Conservation (phyloP, 2,329 filamentous ascomycete genomes). For the Verticillium isaacii region DNA sequence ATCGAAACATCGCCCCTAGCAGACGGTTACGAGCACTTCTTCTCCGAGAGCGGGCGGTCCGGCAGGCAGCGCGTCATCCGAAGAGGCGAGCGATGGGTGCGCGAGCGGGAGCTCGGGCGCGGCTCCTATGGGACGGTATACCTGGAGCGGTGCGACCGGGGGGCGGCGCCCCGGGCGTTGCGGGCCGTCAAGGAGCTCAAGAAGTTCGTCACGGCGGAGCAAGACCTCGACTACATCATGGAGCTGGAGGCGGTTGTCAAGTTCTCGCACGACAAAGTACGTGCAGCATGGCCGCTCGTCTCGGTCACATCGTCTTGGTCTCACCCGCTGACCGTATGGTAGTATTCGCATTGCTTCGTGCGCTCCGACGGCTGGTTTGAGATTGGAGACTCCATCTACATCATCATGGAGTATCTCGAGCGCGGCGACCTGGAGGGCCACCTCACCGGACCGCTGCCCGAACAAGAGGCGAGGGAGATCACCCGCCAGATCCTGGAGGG, state of each 20-base stretch:
- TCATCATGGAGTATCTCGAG: slow-evolving; percentile 19
- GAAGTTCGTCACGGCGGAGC: not conserved
- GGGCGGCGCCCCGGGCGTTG: not conserved
- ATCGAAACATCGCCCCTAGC: too few species aligned
- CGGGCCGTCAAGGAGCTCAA: slow-evolving; percentile 15
- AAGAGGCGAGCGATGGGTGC: too few species aligned
- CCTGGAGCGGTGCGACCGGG: slow-evolving; percentile 8
- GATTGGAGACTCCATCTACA: slow-evolving; percentile 8
- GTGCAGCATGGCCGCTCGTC: too few species aligned
- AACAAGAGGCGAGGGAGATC: slow-evolving; percentile 6
- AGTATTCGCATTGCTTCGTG: slow-evolving; percentile 11
- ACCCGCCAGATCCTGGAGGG: slow-evolving; percentile 11
- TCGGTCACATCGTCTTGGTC: too few species aligned
- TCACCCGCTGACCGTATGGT: not conserved
- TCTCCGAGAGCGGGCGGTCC: too few species aligned
- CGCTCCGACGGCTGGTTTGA: slow-evolving; percentile 18
- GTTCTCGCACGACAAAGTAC: too few species aligned
- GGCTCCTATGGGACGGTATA: slow-evolving; percentile 13
- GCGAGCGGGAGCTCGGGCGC: slow-evolving; percentile 5
- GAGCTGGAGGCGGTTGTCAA: too few species aligned
- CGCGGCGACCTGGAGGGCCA: slow-evolving; percentile 15
- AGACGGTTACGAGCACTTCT: too few species aligned
- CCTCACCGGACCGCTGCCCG: slow-evolving; percentile 3
- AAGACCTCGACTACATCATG: too few species aligned
- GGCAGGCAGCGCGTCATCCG: too few species aligned